Conservation (phyloP, 192 early-diverging fungal species). For the Backusella liffmaniae region DNA sequence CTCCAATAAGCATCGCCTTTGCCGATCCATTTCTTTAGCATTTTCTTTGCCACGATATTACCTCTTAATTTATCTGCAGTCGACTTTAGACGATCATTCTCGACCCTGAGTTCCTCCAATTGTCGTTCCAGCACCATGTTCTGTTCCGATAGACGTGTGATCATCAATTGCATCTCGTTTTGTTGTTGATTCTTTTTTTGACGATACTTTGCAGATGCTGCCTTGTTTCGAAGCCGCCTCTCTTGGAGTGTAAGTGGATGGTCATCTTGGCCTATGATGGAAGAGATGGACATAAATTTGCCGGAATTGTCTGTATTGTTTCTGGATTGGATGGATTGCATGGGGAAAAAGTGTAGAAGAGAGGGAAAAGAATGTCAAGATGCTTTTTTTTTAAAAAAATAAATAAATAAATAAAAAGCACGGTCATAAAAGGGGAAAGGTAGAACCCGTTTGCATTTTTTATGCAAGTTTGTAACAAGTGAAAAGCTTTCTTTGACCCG, state of each 20-base stretch:
- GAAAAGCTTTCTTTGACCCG: neutral
- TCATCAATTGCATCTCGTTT: conserved; percentile 55
- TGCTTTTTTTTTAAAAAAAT: neutral
- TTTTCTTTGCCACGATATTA: conserved; percentile 55
- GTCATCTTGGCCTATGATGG: conserved; percentile 17
- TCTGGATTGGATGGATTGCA: conserved; percentile 12
- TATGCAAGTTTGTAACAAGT: conserved; percentile 4
- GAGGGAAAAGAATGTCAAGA: neutral
- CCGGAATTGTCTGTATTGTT: neutral
- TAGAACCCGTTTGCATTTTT: no score
- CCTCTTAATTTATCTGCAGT: conserved; percentile 48
- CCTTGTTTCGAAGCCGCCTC: conserved; percentile 55
- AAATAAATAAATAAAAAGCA: neutral
- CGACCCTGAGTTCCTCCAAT: conserved; percentile 43
- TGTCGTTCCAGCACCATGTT: conserved; percentile 46
- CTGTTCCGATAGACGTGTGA: conserved; percentile 40
- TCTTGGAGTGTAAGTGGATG: conserved; percentile 46
- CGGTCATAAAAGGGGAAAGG: neutral
- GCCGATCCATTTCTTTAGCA: conserved; percentile 49
- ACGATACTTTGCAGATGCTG: conserved; percentile 60
- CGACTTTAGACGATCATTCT: conserved; percentile 47
- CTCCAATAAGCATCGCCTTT: neutral
- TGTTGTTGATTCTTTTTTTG: conserved; percentile 60
- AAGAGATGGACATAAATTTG: conserved; percentile 29
- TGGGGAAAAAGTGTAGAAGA: neutral